Base-by-base conservation (phyloP, 73 alveolate genomes). In the Loxodes magnus region DNA sequence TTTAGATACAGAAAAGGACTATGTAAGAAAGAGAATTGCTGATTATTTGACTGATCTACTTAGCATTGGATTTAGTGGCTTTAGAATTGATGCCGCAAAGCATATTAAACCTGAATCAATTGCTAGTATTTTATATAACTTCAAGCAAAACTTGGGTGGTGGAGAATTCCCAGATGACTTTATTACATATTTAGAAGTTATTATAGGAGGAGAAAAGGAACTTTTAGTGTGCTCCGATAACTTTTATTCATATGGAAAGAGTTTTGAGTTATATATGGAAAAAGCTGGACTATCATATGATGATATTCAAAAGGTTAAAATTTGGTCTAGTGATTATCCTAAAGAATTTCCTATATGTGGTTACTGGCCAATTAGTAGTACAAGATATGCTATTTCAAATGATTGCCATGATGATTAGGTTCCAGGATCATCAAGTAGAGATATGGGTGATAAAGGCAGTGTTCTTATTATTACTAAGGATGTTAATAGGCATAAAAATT, bases 391-490 rank as follows among this genome's bases (percentile, higher is more conserved):
- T 15, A 63, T 81, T 31, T 71, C 84, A 67, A 79, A 75, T 61
- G 98, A 88, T 43, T 87, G 94, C 63, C 96, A 84, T 63, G 98
- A 88, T 81, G 94, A 87, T 57, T 82, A 88, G 59, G 76, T 79
- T 72, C 96, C 98, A 39, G 98, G 94, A 49, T 84, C 87, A 39
- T 80, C 93, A 3, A 69, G 87, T 33, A 81, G 97, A 57, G 97
- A 87, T 51, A 88, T 88, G 95, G 76, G 82, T 15, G 92, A 71
- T 70, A 78, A 78, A 26, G 98, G 98, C 15, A 56, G 85, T 25
- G 89, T 88, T 34, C 77, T 88, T 35, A 76, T 88, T 38, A 70
- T 49, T 14, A 86, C 68, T 2, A 84, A 87, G 50, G 67, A 70
- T 56, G 93, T 81, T 2, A 79, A 64, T 51, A 64, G 39, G 43